Conservation (phyloP, 2,329 filamentous ascomycete genomes). For the Epicoccum sorghinum region DNA sequence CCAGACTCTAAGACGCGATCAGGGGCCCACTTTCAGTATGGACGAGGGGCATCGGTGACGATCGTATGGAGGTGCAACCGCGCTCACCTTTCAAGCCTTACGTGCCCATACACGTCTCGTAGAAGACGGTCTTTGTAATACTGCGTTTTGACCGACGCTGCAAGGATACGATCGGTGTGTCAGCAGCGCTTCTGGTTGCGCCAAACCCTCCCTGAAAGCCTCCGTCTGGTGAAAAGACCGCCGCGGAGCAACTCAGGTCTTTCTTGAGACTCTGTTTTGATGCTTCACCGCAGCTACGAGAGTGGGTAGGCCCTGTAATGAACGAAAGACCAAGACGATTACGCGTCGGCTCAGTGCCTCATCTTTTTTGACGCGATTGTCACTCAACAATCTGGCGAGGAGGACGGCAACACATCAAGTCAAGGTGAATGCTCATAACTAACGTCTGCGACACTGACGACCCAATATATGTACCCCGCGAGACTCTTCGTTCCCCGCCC, state of each 20-base stretch:
- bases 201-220: not conserved
- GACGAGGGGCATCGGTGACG: not conserved
- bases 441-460: constrained; percentile 1
- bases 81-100: not conserved
- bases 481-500: constrained; percentile 4
- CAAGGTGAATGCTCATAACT: not conserved
- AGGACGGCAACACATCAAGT: not conserved
- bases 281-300: too few relatives aligned
- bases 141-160: not conserved
- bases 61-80: not conserved
- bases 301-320: too few relatives aligned
- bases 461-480: not conserved
- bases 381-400: not conserved
- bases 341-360: too few relatives aligned
- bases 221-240: too few relatives aligned
- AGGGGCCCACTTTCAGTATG: not conserved
- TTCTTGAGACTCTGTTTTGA: too few relatives aligned
- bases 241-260: too few relatives aligned
- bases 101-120: not conserved
- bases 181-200: not conserved
- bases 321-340: too few relatives aligned
- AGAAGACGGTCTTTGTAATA: not conserved
- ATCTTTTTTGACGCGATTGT: not conserved
- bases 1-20: not conserved
- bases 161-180: constrained; percentile 1